These are phyloP conservation scores for Globisporangium solare DNA, from an alignment of 352 stramenopile species.

Conservation along the genomic window DNA sequence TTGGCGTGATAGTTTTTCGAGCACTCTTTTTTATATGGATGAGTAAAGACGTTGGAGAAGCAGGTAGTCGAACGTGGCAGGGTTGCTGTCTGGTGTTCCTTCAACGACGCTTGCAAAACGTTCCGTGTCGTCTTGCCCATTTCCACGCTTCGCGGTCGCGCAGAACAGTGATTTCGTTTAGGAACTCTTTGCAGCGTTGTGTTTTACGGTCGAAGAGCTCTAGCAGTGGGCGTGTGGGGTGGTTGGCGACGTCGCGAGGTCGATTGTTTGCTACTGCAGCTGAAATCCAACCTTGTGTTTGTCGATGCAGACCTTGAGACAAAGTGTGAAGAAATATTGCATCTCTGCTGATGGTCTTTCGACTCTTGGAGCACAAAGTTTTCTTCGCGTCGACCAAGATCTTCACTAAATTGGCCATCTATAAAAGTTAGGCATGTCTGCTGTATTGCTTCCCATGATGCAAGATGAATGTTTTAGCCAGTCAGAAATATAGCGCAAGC, in stretches of 20 bases:
- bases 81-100: conserved; percentile 17
- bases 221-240: conserved; percentile 63
- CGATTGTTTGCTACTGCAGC: conserved; percentile 50
- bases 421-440: no score
- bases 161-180: conserved; percentile 83
- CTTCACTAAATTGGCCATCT: no score
- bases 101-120: conserved; percentile 32
- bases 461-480: no score
- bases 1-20: background rate
- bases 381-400: conserved; percentile 30
- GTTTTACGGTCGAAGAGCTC: conserved; percentile 78
- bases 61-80: background rate
- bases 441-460: no score
- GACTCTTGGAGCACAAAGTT: conserved; percentile 48
- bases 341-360: conserved; percentile 58
- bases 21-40: background rate
- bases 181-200: conserved; percentile 61
- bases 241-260: conserved; percentile 46
- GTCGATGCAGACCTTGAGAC: no score
- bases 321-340: conserved; percentile 32
- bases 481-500: no score
- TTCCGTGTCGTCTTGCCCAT: conserved; percentile 89
- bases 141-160: conserved; percentile 79
- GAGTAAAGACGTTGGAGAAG: background rate
- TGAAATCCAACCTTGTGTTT: conserved; percentile 32